These are phyloP conservation scores for Leucocoprinus birnbaumii DNA, from an alignment of 768 basidiomycete genomes.

Conservation along the genomic window DNA sequence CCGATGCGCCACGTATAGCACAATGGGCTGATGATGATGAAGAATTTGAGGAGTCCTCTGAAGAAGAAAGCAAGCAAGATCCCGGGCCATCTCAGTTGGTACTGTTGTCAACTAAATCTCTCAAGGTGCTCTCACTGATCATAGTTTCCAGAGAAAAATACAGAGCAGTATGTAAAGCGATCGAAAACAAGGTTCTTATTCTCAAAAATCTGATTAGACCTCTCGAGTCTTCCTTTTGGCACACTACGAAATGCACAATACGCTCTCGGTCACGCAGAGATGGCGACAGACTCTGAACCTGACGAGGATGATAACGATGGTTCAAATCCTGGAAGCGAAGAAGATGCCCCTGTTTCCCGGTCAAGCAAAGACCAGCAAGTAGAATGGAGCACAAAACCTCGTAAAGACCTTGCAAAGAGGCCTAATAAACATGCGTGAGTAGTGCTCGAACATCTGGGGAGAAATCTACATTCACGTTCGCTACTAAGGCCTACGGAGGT, in stretches of 20 bases:
- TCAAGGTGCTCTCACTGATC: background rate
- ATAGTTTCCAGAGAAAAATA: conserved; percentile 19
- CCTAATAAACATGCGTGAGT: conserved; percentile 86
- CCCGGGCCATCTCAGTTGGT: conserved; percentile 29
- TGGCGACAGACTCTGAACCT: conserved; percentile 36
- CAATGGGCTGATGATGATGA: conserved; percentile 27
- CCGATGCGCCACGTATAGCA: conserved; percentile 20
- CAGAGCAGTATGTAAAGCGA: conserved; percentile 20
- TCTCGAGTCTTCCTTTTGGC: conserved; percentile 61
- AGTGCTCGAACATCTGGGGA: too few relatives aligned
- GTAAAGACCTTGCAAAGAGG: conserved; percentile 54
- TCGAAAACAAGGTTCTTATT: background rate
- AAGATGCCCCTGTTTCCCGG: conserved; percentile 13
- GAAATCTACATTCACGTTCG: conserved; percentile 3
- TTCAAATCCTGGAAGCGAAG: conserved; percentile 10
- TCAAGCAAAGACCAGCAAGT: conserved; percentile 33
- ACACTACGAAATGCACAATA: conserved; percentile 63
- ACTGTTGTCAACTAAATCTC: conserved; percentile 9
- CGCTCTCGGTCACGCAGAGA: conserved; percentile 40
- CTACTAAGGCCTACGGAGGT: conserved; percentile 70
- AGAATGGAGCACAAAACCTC: conserved; percentile 39
- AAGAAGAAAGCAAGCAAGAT: conserved; percentile 30
- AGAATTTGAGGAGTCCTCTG: background rate
- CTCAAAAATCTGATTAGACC: conserved; percentile 34
- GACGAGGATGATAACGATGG: conserved; percentile 20